phyloP scores from a whole-genome alignment of 2,329 filamentous ascomycete genomes.

The Madurella mycetomatis region DNA sequence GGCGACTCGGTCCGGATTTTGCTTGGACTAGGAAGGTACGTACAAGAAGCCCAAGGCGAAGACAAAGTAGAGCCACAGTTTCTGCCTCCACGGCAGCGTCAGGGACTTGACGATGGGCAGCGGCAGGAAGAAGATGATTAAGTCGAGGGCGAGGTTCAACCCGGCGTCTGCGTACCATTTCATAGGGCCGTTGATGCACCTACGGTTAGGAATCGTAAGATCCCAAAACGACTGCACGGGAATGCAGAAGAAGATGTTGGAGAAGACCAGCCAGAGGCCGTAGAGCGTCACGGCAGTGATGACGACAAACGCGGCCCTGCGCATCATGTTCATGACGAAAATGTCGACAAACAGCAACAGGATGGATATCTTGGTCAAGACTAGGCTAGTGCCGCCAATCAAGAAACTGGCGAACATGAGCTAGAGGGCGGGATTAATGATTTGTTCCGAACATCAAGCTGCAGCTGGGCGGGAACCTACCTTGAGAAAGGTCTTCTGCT shows the following conservation, averaged over 20 bases:
- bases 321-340: constrained; percentile 11
- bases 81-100: constrained; percentile 13
- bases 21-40: not conserved
- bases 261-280: constrained; percentile 1
- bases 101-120: constrained; percentile 12
- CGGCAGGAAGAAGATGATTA: constrained; percentile 13
- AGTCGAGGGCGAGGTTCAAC: constrained; percentile 9
- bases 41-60: constrained; percentile 17
- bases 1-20: not conserved
- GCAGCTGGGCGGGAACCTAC: not conserved
- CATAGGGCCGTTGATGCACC: not conserved
- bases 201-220: not conserved
- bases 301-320: constrained; percentile 4
- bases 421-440: not conserved
- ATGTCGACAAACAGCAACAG: constrained; percentile 16
- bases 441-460: no score
- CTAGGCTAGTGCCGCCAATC: constrained; percentile 1
- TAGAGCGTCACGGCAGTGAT: not conserved
- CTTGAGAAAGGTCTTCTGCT: not conserved
- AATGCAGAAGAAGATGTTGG: constrained; percentile 10
- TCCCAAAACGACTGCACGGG: constrained; percentile 12
- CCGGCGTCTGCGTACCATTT: constrained; percentile 11
- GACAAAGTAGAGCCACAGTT: constrained; percentile 14
- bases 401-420: constrained; percentile 4
- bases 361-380: constrained; percentile 17